phyloP scores from a whole-genome alignment of 345 rosid genomes.

The Camelina neglecta region DNA sequence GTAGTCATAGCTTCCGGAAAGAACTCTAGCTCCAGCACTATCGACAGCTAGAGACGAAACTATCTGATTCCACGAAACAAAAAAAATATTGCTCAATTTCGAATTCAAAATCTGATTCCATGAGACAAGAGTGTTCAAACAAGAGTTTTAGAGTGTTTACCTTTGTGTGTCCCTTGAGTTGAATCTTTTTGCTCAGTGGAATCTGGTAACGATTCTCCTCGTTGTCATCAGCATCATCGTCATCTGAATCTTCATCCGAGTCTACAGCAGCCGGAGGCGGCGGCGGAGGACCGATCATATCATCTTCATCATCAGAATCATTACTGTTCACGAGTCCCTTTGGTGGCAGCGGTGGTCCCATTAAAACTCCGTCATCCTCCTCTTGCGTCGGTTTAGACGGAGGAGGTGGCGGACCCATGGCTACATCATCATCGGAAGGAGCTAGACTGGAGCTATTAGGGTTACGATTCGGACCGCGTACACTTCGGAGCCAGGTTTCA shows the following conservation, averaged over 20 bases:
- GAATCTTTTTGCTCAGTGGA: slow-evolving; percentile 85
- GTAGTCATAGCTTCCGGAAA: slow-evolving; percentile 94
- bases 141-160: slow-evolving; percentile 35
- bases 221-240: slow-evolving; percentile 50
- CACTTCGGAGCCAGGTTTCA: slow-evolving; percentile 53
- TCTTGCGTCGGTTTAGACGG: slow-evolving; percentile 25
- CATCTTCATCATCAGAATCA: slow-evolving; percentile 50
- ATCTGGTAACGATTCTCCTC: slow-evolving; percentile 66
- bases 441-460: slow-evolving; percentile 37
- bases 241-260: slow-evolving; percentile 59
- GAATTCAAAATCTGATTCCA: not conserved
- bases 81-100: slow-evolving; percentile 1
- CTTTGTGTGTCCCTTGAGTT: slow-evolving; percentile 89
- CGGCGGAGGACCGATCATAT: slow-evolving; percentile 65
- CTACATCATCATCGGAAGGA: slow-evolving; percentile 30
- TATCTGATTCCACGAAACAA: slow-evolving; percentile 56
- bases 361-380: slow-evolving; percentile 45
- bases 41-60: slow-evolving; percentile 90
- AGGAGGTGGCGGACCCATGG: slow-evolving; percentile 49
- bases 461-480: slow-evolving; percentile 50
- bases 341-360: slow-evolving; percentile 65
- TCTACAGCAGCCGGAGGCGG: slow-evolving; percentile 50
- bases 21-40: slow-evolving; percentile 91
- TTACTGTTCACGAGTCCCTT: slow-evolving; percentile 29
- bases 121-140: not conserved